Evolutionary conservation across 768 basidiomycete species (phyloP), one percentile per base, ranked within the genome.

Genomic region (Termitomyces sp.): DNA sequence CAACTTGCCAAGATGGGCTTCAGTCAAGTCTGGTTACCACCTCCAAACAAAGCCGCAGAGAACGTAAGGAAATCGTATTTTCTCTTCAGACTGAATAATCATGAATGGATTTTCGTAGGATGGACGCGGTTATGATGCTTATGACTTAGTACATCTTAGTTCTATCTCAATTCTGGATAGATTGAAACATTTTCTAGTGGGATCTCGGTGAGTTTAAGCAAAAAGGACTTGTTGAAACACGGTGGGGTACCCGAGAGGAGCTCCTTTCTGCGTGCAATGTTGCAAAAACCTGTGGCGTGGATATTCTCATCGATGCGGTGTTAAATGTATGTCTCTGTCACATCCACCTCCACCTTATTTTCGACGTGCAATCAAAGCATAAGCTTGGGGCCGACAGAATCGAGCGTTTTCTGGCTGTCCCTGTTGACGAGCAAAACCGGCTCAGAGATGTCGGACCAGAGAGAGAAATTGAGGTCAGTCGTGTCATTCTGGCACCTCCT

Each of bases 171-270:
- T 22, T 37, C 13, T 22, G 6, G 3, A 8, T 42, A 26, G 16
- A 39, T 47, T 53, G 36, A 22, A 48, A 30, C 14, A 22, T 24
- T 46, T 34, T 18, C 36, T 34, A 93, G 91, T 94, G 92, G 91
- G 91, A 94, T 68, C 72, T 94, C 18, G 91, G 91, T 36, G 91
- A 93, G 72, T 93, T 93, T 61, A 62, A 88, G 51, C 91, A 91
- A 69, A 91, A 87, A 66, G 89, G 87, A 16, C 71, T 81, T 16
- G 68, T 84, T 33, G 69, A 76, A 16, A 96, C 95, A 1, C 81
- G 93, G 58, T 98, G 94, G 93, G 95, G 95, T 24, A 87, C 89
- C 13, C 89, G 86, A 63, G 84, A 91, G 30, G 89, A 96, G 59
- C 81, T 95, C 27, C 66, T 93, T 1, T 65, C 74, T 12, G 91